phyloP scores from a whole-genome alignment of 345 rosid genomes.

The Trapa bicornis region DNA sequence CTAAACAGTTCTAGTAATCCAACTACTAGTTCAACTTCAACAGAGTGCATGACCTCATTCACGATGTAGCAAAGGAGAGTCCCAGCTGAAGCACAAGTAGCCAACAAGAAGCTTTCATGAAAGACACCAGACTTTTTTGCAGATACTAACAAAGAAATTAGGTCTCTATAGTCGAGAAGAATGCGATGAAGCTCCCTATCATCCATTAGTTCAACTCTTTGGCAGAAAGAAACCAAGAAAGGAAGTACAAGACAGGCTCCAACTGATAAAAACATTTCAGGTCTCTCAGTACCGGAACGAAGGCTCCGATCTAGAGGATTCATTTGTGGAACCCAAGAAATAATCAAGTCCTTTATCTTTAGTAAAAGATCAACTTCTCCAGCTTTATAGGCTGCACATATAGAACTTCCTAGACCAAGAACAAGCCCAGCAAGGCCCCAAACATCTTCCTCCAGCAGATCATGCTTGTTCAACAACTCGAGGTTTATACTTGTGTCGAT shows the following conservation, averaged over 20 bases:
- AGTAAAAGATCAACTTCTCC: constrained; percentile 55
- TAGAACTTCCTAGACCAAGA: constrained; percentile 69
- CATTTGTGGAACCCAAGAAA: constrained; percentile 62
- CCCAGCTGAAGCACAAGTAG: constrained; percentile 76
- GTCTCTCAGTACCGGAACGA: constrained; percentile 24
- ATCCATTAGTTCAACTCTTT: constrained; percentile 59
- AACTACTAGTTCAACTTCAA: constrained; percentile 42
- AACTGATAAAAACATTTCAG: constrained; percentile 38
- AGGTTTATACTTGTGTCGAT: constrained; percentile 18
- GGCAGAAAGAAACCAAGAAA: constrained; percentile 59
- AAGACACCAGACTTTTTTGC: constrained; percentile 47
- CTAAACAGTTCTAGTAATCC: constrained; percentile 50
- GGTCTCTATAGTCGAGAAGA: constrained; percentile 38
- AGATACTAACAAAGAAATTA: constrained; percentile 54
- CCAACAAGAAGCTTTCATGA: constrained; percentile 63
- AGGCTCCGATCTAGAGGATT: constrained; percentile 27
- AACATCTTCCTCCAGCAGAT: constrained; percentile 62
- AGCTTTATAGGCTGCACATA: constrained; percentile 63
- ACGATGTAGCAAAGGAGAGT: constrained; percentile 53
- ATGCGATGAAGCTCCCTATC: constrained; percentile 44
- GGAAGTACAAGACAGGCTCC: constrained; percentile 87
- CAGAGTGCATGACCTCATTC: constrained; percentile 59
- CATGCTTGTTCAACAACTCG: constrained; percentile 30
- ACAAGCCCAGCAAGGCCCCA: constrained; percentile 93
- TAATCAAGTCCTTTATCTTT: constrained; percentile 56